Conservation (phyloP, 495 filamentous ascomycete genomes). For the Daldinia decipiens region DNA sequence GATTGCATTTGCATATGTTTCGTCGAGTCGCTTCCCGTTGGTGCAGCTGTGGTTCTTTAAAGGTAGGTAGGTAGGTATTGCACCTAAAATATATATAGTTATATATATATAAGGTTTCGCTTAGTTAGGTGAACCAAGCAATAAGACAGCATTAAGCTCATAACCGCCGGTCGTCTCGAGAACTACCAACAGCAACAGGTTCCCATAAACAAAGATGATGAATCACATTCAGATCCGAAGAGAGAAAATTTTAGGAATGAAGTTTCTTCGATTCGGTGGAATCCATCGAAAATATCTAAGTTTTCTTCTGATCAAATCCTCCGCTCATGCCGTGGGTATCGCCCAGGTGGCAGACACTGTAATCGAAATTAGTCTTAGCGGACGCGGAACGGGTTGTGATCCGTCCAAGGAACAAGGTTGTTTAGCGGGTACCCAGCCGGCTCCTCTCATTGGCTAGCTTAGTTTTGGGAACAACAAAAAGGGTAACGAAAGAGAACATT, state of each 20-base stretch:
- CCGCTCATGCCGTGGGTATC: constrained; percentile 27
- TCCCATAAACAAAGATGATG: not conserved
- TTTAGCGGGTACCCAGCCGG: constrained; percentile 30
- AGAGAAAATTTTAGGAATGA: not conserved
- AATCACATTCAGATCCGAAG: not conserved
- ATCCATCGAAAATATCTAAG: constrained; percentile 22
- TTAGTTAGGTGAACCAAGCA: constrained; percentile 6
- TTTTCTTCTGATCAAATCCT: constrained; percentile 23
- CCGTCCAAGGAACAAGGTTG: constrained; percentile 39
- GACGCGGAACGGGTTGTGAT: constrained; percentile 36
- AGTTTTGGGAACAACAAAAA: constrained; percentile 33
- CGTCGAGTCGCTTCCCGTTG: not conserved
- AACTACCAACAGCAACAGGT: not conserved
- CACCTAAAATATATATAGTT: too few relatives aligned
- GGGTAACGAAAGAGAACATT: constrained; percentile 38
- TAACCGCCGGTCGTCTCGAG: constrained; percentile 3
- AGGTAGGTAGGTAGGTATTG: not conserved
- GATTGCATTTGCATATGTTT: constrained; percentile 15
- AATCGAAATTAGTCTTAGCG: constrained; percentile 42
- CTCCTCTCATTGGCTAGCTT: constrained; percentile 26
- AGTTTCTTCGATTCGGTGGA: constrained; percentile 2
- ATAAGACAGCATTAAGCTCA: constrained; percentile 4
- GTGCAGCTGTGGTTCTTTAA: not conserved
- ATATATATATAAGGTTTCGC: not conserved
- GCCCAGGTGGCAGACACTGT: constrained; percentile 2